Evolutionary conservation across 2,329 filamentous ascomycete genomes (phyloP).

Genomic region (Colletotrichum sp.): DNA sequence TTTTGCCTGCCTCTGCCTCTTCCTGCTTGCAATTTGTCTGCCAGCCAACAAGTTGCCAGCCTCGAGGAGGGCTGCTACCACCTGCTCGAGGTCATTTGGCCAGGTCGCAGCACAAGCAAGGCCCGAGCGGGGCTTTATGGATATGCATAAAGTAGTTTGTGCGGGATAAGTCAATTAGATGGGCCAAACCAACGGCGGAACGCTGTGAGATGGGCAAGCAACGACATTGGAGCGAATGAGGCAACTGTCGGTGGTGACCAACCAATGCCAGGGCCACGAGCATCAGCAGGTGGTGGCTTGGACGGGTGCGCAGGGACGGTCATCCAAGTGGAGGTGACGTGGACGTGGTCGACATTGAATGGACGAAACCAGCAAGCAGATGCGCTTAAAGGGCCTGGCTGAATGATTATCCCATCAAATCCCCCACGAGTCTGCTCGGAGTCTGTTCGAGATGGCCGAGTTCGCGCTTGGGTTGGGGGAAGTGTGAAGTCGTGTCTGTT

Average conservation of each 20-base stretch:
- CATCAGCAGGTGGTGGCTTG: background rate
- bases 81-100: background rate
- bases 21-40: background rate
- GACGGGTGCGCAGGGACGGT: slow-evolving; percentile 4
- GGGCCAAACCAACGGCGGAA: background rate
- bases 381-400: background rate
- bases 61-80: too few relatives aligned
- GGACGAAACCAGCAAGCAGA: background rate
- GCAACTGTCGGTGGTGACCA: background rate
- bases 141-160: slow-evolving; percentile 5
- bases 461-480: background rate
- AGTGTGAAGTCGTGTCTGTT: background rate
- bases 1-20: background rate
- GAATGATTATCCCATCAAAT: background rate
- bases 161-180: background rate
- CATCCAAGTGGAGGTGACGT: background rate
- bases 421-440: background rate
- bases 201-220: background rate
- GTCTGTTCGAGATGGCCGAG: background rate
- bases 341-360: background rate
- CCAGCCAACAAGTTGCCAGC: background rate
- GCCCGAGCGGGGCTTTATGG: background rate
- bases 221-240: background rate
- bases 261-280: background rate
- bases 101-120: background rate